Conservation (phyloP, 352 stramenopile genomes). For the Phytophthora agathidicida region DNA sequence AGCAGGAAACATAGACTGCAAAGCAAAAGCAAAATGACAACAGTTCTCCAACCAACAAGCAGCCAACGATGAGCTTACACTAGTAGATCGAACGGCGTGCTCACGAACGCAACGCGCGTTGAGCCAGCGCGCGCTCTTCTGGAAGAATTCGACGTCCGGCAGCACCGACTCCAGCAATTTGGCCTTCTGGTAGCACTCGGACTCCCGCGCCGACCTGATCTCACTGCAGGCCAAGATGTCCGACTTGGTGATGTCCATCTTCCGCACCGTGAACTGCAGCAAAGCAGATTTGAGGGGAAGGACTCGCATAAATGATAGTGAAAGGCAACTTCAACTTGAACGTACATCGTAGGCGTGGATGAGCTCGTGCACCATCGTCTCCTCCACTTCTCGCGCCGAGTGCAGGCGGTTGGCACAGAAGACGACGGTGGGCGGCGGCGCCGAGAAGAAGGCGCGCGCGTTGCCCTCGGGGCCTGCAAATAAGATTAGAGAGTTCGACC, state of each 20-base stretch:
- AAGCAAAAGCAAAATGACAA: slow-evolving; percentile 1
- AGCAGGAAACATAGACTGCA: slow-evolving; percentile 79
- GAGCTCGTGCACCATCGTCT: slow-evolving; percentile 87
- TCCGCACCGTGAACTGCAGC: slow-evolving; percentile 75
- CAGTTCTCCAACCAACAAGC: not conserved
- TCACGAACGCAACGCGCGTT: slow-evolving; percentile 74
- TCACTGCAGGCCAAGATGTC: slow-evolving; percentile 84
- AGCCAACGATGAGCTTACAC: slow-evolving; percentile 46
- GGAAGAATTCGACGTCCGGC: slow-evolving; percentile 66
- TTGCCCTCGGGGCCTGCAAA: slow-evolving; percentile 69
- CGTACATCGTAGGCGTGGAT: slow-evolving; percentile 87
- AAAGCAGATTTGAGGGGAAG: not conserved
- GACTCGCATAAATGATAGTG: slow-evolving; percentile 9
- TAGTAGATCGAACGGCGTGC: slow-evolving; percentile 76
- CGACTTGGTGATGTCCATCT: slow-evolving; percentile 88
- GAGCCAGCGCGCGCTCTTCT: slow-evolving; percentile 65
- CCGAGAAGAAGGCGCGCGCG: slow-evolving; percentile 84
- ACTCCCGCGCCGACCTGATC: slow-evolving; percentile 82
- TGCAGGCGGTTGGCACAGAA: slow-evolving; percentile 85
- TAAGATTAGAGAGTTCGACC: not conserved
- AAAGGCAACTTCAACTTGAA: slow-evolving; percentile 19
- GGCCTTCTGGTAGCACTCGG: slow-evolving; percentile 83
- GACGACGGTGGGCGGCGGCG: slow-evolving; percentile 78
- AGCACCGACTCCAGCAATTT: slow-evolving; percentile 62
- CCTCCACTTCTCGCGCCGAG: slow-evolving; percentile 73